A percentile compares a stretch with the other conserved stretches of the same genome.
Conservation (phyloP, 345 rosid genomes). For the Corchorus capsularis region DNA sequence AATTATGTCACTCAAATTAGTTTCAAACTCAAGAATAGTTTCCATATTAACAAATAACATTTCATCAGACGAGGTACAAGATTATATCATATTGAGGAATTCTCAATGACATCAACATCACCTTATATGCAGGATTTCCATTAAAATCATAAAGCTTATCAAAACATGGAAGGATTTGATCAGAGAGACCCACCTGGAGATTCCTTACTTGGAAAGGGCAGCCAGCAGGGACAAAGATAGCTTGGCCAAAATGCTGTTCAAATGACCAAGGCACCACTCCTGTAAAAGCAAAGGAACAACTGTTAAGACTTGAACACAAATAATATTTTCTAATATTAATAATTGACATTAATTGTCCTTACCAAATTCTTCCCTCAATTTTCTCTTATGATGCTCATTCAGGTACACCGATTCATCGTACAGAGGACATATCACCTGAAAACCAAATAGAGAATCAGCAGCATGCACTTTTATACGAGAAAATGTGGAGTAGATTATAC, state of each 20-base stretch:
- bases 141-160: not conserved
- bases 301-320: not conserved
- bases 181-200: slow-evolving; percentile 56
- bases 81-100: not conserved
- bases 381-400: slow-evolving; percentile 56
- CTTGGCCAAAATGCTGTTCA: slow-evolving; percentile 78
- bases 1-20: not conserved
- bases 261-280: slow-evolving; percentile 96
- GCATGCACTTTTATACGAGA: slow-evolving; percentile 14
- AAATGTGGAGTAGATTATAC: slow-evolving; percentile 8
- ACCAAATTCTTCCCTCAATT: slow-evolving; percentile 83
- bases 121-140: not conserved
- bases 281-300: slow-evolving; percentile 30
- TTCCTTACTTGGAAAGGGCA: slow-evolving; percentile 87
- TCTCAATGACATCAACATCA: not conserved
- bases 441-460: slow-evolving; percentile 30
- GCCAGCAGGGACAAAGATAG: slow-evolving; percentile 92
- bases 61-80: too few species aligned
- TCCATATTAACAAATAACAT: not conserved
- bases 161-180: slow-evolving; percentile 12
- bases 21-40: not conserved
- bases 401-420: slow-evolving; percentile 67
- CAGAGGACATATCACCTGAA: slow-evolving; percentile 61
- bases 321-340: not conserved
- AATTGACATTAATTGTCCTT: slow-evolving; percentile 27